Conservation (phyloP, 2,329 filamentous ascomycete genomes). For the Calonectria multiphialidica region DNA sequence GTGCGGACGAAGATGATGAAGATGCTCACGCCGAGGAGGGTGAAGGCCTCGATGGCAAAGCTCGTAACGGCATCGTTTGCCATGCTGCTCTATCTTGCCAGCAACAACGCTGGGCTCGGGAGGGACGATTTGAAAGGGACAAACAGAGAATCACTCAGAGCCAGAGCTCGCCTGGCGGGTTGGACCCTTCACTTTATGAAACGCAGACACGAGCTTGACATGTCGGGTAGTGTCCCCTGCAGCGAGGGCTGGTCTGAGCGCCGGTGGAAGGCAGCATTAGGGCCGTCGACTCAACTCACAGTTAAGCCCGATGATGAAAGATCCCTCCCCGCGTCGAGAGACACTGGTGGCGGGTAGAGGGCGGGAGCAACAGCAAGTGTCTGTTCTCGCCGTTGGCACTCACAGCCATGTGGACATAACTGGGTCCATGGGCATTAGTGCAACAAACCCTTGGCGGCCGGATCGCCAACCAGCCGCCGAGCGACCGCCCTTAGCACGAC, state of each 20-base stretch:
- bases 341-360: not conserved
- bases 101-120: not conserved
- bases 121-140: not conserved
- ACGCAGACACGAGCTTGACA: not conserved
- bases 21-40: constrained; percentile 62
- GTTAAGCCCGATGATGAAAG: constrained; percentile 7
- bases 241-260: not conserved
- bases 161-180: not conserved
- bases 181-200: constrained; percentile 11
- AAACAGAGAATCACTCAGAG: not conserved
- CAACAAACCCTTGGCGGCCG: not conserved
- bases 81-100: not conserved
- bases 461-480: constrained; percentile 2
- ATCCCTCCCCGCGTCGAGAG: constrained; percentile 1
- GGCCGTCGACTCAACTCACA: constrained; percentile 8
- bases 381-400: not conserved
- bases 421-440: not conserved
- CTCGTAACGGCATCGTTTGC: constrained; percentile 15
- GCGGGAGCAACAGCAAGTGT: not conserved
- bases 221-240: not conserved
- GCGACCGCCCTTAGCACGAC: constrained; percentile 1
- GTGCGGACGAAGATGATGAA: constrained; percentile 62
- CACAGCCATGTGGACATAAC: constrained; percentile 1
- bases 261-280: not conserved
- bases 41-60: constrained; percentile 45